A percentile compares a stretch with the other conserved stretches of the same genome.
These are phyloP conservation scores for Calcarisporium arbuscula DNA, from an alignment of 2,329 filamentous ascomycete genomes.

Conservation along the genomic window DNA sequence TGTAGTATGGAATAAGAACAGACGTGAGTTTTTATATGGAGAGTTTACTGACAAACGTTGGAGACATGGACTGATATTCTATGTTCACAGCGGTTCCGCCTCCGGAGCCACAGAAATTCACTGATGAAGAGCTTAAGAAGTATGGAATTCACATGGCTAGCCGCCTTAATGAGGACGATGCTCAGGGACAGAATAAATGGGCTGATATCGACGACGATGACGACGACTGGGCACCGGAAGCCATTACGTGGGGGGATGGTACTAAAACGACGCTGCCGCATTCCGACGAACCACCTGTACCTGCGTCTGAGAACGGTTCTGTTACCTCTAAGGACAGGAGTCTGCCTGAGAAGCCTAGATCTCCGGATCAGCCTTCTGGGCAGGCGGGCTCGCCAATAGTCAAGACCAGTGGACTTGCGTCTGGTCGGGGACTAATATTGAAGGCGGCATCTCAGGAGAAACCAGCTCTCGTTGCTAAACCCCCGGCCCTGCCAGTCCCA, in stretches of 20 bases:
- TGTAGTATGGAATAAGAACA: constrained; percentile 85
- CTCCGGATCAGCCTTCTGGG: constrained; percentile 32
- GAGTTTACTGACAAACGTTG: too few species aligned
- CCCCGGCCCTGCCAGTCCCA: constrained; percentile 58
- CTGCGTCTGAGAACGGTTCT: constrained; percentile 19
- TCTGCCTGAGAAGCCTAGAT: constrained; percentile 36
- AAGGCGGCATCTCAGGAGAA: constrained; percentile 62
- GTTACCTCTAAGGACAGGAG: constrained; percentile 14
- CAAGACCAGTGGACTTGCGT: constrained; percentile 40
- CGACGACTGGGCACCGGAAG: constrained; percentile 79
- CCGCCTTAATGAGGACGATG: constrained; percentile 68
- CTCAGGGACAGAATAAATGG: constrained; percentile 74
- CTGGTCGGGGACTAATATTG: constrained; percentile 56
- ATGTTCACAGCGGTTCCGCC: constrained; percentile 49
- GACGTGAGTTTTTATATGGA: constrained; percentile 56
- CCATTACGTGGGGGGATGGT: constrained; percentile 82
- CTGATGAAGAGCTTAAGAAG: constrained; percentile 80
- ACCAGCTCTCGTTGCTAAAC: constrained; percentile 67
- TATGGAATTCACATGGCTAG: constrained; percentile 82
- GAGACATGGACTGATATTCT: too few species aligned
- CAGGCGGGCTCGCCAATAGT: constrained; percentile 32
- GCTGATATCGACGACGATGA: constrained; percentile 86
- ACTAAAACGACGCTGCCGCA: constrained; percentile 72
- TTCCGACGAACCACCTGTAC: constrained; percentile 41
- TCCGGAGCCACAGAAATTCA: constrained; percentile 73